Base-by-base conservation (phyloP, 768 basidiomycete species). In the Pleurotus tuoliensis region DNA sequence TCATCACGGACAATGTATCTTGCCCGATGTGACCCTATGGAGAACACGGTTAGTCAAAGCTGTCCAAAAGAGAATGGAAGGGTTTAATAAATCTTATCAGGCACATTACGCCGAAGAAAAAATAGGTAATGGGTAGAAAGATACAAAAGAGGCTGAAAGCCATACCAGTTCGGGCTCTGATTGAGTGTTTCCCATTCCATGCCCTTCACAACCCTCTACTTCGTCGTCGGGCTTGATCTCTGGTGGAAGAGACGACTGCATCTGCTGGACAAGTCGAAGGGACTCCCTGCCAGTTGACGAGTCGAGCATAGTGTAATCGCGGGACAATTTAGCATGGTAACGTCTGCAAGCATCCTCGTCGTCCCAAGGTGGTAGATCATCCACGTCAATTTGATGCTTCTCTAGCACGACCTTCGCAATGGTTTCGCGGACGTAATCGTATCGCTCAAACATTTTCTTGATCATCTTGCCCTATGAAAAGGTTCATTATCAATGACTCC, bases 1-100 rank as follows among this genome's bases (percentile, higher is more conserved):
- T 90, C 84, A 89, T 88, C 15, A 80, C 72, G 51, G 82, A 80
- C 41, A 91, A 73, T 5, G 87, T 82, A 62, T 91, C 88, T 61
- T 90, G 87, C 15, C 86, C 80, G 50, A 90, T 86, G 5, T 63
- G 61, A n/a, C 88, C 88, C 88, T 90, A 61, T 15, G 55, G 34
- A 37, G 18, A 58, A 41, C 9, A 0, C 11, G 30, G 30, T 34
- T 34, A 34, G 30, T 11, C 30, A 48, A 47, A 39, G 47, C 47
- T 56, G 30, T 37, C 61, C 38, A 59, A 58, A 46, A 54, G 30
- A 49, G 46, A 16, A 41, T 44, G 3, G n/a, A 56, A 30, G 6
- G 48, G 46, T 34, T 39, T 47, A 37, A 53, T 58, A 20, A 51
- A 37, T 22, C 55, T 46, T n/a, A 44, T 34, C 30, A 34, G 51